Evolutionary conservation across 1,284 basidiomycete genomes (phyloP).

Genomic region (Xerocomus minutiporus): DNA sequence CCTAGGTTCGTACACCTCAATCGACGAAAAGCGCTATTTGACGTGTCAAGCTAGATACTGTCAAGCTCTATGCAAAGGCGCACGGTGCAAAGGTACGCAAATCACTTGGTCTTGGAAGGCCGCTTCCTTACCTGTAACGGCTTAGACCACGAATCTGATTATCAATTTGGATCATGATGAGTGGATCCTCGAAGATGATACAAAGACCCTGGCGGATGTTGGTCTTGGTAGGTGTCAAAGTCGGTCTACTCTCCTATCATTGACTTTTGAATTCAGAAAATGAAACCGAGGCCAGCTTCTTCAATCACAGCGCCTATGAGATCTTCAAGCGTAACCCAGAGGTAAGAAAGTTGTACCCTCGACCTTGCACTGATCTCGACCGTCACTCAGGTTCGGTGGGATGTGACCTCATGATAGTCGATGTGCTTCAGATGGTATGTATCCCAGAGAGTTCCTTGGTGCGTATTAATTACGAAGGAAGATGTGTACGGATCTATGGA

Average conservation of each 20-base stretch:
- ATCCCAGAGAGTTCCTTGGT: conserved; percentile 11
- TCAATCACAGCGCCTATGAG: conserved; percentile 74
- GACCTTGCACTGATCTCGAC: background rate
- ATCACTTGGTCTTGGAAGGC: background rate
- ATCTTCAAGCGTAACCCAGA: conserved; percentile 78
- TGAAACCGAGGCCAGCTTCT: conserved; percentile 91
- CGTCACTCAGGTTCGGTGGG: conserved; percentile 28
- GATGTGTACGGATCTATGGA: conserved; percentile 26
- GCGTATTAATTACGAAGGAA: conserved; percentile 29
- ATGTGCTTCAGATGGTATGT: background rate
- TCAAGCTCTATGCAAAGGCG: conserved; percentile 92
- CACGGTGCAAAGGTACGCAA: conserved; percentile 82
- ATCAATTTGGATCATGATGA: conserved; percentile 94
- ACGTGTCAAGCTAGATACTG: conserved; percentile 59
- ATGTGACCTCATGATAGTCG: conserved; percentile 10
- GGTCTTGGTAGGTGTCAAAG: conserved; percentile 63
- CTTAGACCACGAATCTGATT: conserved; percentile 87
- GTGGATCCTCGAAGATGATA: conserved; percentile 77
- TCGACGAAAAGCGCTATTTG: background rate
- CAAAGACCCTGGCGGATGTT: conserved; percentile 56
- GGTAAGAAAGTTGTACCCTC: conserved; percentile 39
- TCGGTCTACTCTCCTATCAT: background rate
- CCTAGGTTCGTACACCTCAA: conserved; percentile 50
- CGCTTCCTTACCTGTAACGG: background rate
- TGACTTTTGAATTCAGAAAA: conserved; percentile 63